Percentiles rank a stretch among this genome's conserved stretches.
These are phyloP conservation scores for Phytophthora hibernalis DNA, from an alignment of 352 stramenopile genomes.

Conservation along the genomic window DNA sequence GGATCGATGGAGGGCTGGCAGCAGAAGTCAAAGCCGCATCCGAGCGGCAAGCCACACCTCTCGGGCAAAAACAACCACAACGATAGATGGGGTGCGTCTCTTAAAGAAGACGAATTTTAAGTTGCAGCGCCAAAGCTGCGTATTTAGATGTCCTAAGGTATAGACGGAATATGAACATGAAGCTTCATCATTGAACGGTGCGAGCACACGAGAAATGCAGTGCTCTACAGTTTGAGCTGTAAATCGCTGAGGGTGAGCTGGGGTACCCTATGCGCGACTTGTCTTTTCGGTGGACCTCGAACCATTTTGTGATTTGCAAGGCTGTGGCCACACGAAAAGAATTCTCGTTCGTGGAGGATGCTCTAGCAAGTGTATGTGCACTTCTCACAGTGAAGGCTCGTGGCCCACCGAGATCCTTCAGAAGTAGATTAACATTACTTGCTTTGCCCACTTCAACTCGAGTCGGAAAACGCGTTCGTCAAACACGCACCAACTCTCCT, in stretches of 20 bases:
- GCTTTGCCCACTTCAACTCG: slow-evolving; percentile 5
- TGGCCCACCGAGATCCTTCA: slow-evolving; percentile 21
- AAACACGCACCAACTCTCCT: background rate
- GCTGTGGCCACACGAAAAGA: background rate
- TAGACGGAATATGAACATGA: slow-evolving; percentile 33
- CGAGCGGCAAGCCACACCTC: slow-evolving; percentile 20
- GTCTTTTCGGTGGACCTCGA: slow-evolving; percentile 26
- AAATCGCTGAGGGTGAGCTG: background rate
- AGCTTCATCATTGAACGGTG: slow-evolving; percentile 8
- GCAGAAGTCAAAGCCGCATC: slow-evolving; percentile 33
- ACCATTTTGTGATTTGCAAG: slow-evolving; percentile 22
- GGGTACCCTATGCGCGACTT: slow-evolving; percentile 19
- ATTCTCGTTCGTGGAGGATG: background rate
- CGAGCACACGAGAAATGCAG: slow-evolving; percentile 1
- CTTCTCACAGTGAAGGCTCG: background rate
- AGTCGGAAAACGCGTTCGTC: background rate
- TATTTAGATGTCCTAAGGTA: slow-evolving; percentile 17
- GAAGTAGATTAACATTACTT: no score
- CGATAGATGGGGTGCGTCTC: slow-evolving; percentile 45
- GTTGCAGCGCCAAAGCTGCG: slow-evolving; percentile 1
- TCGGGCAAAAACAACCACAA: slow-evolving; percentile 28
- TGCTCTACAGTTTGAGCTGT: no score
- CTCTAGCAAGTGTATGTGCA: no score
- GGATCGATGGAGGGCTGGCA: slow-evolving; percentile 40
- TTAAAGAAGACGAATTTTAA: slow-evolving; percentile 42